Conservation (phyloP, 805 yeast genomes). For the Metschnikowia chrysomelidarum region DNA sequence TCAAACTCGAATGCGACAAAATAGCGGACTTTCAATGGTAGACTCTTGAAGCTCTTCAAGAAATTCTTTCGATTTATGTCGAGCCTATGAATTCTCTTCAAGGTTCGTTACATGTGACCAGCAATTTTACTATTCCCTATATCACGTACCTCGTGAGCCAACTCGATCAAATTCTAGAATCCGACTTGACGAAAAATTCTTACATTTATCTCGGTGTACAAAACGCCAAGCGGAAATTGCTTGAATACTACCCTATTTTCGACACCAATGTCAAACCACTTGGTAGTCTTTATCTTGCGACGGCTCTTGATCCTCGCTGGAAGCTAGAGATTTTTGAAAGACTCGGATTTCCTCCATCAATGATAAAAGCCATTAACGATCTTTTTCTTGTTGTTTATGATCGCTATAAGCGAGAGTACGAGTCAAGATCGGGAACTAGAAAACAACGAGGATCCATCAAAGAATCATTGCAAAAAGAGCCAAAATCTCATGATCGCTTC, state of each 20-base stretch:
- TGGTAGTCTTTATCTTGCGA: not conserved
- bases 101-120: not conserved
- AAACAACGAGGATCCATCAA: not conserved
- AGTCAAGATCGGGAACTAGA: not conserved
- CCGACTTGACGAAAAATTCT: slow-evolving; percentile 1
- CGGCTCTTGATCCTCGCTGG: slow-evolving; percentile 1
- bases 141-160: not conserved
- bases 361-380: not conserved
- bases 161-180: not conserved
- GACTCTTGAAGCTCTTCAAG: no score
- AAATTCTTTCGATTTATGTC: not conserved
- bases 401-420: not conserved
- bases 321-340: not conserved
- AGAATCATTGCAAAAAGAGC: no score
- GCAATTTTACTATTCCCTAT: not conserved
- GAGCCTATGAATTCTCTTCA: not conserved
- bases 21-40: no score
- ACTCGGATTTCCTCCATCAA: not conserved
- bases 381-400: not conserved
- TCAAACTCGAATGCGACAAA: not conserved
- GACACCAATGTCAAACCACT: not conserved
- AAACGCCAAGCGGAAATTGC: not conserved
- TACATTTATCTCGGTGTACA: slow-evolving; percentile 1
- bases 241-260: slow-evolving; percentile 1
- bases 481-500: no score